phyloP scores from a whole-genome alignment of 2,329 filamentous ascomycete species.

The Ascomycota sp. region DNA sequence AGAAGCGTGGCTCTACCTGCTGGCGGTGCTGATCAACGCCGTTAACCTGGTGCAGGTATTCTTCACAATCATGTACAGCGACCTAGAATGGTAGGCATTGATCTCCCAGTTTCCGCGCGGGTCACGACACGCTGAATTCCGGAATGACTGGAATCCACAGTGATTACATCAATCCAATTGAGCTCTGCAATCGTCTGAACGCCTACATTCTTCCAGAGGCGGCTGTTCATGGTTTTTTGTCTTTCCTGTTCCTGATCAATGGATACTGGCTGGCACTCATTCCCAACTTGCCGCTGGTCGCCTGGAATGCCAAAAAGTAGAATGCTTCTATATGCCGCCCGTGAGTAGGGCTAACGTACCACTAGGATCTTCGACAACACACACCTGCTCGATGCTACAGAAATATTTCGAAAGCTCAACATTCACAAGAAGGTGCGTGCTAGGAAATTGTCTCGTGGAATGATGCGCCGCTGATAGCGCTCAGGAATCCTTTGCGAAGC shows the following conservation, averaged over 20 bases:
- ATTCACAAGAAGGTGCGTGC: constrained; percentile 80
- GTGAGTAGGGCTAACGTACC: neutral
- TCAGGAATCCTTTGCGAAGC: constrained; percentile 96
- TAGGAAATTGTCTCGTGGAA: neutral
- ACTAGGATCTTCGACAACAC: constrained; percentile 86
- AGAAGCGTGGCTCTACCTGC: constrained; percentile 94
- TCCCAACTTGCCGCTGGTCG: constrained; percentile 78
- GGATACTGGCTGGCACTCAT: constrained; percentile 92
- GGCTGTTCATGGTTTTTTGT: constrained; percentile 89
- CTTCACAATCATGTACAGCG: constrained; percentile 99
- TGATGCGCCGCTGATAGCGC: constrained; percentile 5
- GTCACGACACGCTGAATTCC: neutral
- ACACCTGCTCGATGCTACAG: constrained; percentile 88
- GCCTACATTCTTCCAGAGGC: constrained; percentile 98
- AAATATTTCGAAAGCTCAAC: constrained; percentile 98
- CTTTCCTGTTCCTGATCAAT: constrained; percentile 91
- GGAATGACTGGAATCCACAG: constrained; percentile 21
- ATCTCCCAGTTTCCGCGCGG: neutral
- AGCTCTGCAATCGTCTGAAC: constrained; percentile 99
- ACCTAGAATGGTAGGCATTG: constrained; percentile 78
- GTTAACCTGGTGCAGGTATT: constrained; percentile 99
- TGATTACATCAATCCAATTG: constrained; percentile 99
- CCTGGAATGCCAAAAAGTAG: constrained; percentile 95
- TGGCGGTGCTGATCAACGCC: constrained; percentile 97
- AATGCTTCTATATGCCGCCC: constrained; percentile 14